A percentile compares a stretch with the other conserved stretches of the same genome.
Evolutionary conservation across 202 grass and related monocot species (phyloP).

Genomic region (Cymbopogon flexuosus): DNA sequence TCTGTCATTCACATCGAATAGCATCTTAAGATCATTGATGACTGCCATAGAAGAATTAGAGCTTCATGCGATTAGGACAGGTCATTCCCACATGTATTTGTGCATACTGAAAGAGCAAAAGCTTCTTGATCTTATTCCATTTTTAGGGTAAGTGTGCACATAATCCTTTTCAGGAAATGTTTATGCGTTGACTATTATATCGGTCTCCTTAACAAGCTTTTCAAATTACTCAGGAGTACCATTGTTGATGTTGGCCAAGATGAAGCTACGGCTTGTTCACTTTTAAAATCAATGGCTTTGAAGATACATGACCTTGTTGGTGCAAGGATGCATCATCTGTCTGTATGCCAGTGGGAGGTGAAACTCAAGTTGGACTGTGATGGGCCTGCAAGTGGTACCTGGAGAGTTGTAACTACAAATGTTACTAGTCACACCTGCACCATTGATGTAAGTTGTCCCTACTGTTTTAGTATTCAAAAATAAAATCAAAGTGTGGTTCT

Average conservation of each 20-base stretch:
- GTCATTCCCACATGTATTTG: conserved; percentile 74
- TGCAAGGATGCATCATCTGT: conserved; percentile 67
- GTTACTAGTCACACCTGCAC: conserved; percentile 74
- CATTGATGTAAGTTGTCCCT: conserved; percentile 54
- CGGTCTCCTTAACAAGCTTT: conserved; percentile 17
- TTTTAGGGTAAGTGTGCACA: conserved; percentile 50
- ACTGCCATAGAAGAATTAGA: conserved; percentile 73
- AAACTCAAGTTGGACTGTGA: conserved; percentile 57
- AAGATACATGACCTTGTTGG: conserved; percentile 75
- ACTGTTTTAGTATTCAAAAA: not conserved
- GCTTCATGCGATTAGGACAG: conserved; percentile 64
- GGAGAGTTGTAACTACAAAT: conserved; percentile 75
- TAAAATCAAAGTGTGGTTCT: not conserved
- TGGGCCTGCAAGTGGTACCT: conserved; percentile 59
- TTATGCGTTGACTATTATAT: not conserved
- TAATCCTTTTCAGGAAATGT: conserved; percentile 2
- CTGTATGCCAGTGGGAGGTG: conserved; percentile 83
- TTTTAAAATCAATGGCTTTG: conserved; percentile 73
- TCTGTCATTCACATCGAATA: conserved; percentile 57
- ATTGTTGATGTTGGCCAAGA: conserved; percentile 57
- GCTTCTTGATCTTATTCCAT: conserved; percentile 56
- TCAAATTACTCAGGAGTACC: conserved; percentile 42
- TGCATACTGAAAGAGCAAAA: conserved; percentile 65
- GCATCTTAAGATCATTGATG: conserved; percentile 61
- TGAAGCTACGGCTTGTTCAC: conserved; percentile 47